Evolutionary conservation across 176 grass and related monocot species (phyloP), one percentile per base, ranked within the genome.

Genomic region (Cenchrus fungigraminus): DNA sequence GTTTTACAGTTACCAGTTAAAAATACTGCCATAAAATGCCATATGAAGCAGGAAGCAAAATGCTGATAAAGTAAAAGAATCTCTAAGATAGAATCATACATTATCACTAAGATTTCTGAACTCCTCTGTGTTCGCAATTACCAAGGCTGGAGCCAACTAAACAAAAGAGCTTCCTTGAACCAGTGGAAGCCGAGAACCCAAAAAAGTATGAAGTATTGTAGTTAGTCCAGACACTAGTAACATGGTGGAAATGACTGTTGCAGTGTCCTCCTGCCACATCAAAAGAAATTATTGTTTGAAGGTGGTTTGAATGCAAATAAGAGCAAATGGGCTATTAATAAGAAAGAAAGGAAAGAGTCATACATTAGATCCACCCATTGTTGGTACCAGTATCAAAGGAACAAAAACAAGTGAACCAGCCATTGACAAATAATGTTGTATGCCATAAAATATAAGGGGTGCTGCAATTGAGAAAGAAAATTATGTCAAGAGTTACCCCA

Each of bases 151-250:
- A 70, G 97, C 93, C 84, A 99, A 85, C 89, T 99, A 99, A 57
- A 93, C 88, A 94, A 99, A 99, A 37, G 97, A 99, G 78, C 93
- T 99, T 82, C 97, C 97, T 88, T 99, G 93, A 79, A 99, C 80
- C 84, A 99, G 64, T 69, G 97, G 93, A 91, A 99, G 93, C 77
- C 93, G 92, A 78, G 91, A 92, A 69, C 97, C 97, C 52, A 99
- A 89, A 85, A 91, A 94, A 43, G 91, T 91, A 83, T 99, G 93
- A 58, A 99, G 84, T 89, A 99, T 91, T 82, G 97, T 99, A 78
- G 97, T 89, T 63, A 99, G 82, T 77, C 97, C 97, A 77, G 93
- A 92, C 32, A 99, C 76, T 87, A 96, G 83, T 56, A 99, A 61
- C 90, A 94, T 88, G 50, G 97, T 99, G 82, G 97, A 99, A 79